Conservation (phyloP, 345 rosid genomes). For the Lepidium africanum region DNA sequence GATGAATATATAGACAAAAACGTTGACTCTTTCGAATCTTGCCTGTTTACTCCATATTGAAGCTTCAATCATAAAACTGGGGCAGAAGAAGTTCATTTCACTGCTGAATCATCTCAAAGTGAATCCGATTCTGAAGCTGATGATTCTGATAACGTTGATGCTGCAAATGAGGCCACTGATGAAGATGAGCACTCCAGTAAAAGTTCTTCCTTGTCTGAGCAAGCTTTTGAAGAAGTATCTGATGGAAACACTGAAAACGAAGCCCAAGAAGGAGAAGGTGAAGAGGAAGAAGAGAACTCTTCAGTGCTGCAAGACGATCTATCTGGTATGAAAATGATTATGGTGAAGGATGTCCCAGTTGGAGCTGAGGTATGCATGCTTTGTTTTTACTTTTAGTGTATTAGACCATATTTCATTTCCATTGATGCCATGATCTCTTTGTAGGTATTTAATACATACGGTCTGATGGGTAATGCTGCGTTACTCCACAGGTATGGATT, state of each 20-base stretch:
- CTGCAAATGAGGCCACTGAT: slow-evolving; percentile 9
- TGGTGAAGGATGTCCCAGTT: slow-evolving; percentile 66
- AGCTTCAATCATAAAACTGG: slow-evolving; percentile 95
- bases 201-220: slow-evolving; percentile 17
- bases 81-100: slow-evolving; percentile 81
- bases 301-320: slow-evolving; percentile 45
- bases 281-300: slow-evolving; percentile 29
- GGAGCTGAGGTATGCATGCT: slow-evolving; percentile 63
- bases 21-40: background rate
- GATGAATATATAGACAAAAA: background rate
- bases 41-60: slow-evolving; percentile 3
- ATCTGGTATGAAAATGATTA: slow-evolving; percentile 60
- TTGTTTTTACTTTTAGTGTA: background rate
- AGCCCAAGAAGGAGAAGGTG: slow-evolving; percentile 21
- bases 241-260: slow-evolving; percentile 17
- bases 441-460: slow-evolving; percentile 85
- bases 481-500: slow-evolving; percentile 92
- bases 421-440: slow-evolving; percentile 1
- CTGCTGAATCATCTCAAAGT: slow-evolving; percentile 37
- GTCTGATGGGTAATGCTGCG: slow-evolving; percentile 75
- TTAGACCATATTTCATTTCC: background rate
- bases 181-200: slow-evolving; percentile 25
- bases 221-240: background rate
- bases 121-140: slow-evolving; percentile 42
- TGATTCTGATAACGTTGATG: slow-evolving; percentile 7